Conservation (phyloP, 352 stramenopile species). For the Globisporangium abappressorium region DNA sequence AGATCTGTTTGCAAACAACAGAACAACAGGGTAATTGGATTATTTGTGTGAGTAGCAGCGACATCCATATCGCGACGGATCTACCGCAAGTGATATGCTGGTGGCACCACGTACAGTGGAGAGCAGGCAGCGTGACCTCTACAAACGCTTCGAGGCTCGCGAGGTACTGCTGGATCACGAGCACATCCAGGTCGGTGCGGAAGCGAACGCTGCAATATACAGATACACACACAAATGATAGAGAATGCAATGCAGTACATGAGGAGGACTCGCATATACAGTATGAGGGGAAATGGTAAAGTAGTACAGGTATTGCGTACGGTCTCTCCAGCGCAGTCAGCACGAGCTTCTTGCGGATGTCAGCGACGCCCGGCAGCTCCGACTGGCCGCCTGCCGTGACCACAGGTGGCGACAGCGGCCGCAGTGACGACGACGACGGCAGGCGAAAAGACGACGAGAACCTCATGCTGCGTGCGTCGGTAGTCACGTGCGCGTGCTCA, state of each 20-base stretch:
- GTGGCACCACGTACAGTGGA: slow-evolving; percentile 47
- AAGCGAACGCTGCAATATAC: slow-evolving; percentile 31
- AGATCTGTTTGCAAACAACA: slow-evolving; percentile 32
- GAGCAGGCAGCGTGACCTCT: slow-evolving; percentile 30
- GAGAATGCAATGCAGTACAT: neutral
- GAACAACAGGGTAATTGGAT: neutral
- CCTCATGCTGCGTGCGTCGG: neutral
- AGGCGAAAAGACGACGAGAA: slow-evolving; percentile 16
- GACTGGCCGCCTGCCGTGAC: neutral
- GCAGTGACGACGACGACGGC: slow-evolving; percentile 15
- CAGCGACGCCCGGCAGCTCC: slow-evolving; percentile 10
- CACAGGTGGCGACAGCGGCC: neutral
- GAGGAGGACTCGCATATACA: neutral
- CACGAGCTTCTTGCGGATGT: slow-evolving; percentile 38
- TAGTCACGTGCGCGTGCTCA: neutral
- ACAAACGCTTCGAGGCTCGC: slow-evolving; percentile 36
- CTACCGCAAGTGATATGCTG: neutral
- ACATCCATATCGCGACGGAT: neutral
- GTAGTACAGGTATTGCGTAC: slow-evolving; percentile 20
- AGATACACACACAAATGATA: neutral
- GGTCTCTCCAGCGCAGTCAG: slow-evolving; percentile 44
- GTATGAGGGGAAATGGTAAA: neutral
- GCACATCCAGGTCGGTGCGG: slow-evolving; percentile 55
- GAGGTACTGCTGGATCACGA: slow-evolving; percentile 53
- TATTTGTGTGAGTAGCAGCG: neutral